Percentiles rank a stretch among this genome's conserved stretches.
These are phyloP conservation scores for Cyamopsis tetragonoloba DNA, from an alignment of 306 rosid genomes.

Conservation along the genomic window DNA sequence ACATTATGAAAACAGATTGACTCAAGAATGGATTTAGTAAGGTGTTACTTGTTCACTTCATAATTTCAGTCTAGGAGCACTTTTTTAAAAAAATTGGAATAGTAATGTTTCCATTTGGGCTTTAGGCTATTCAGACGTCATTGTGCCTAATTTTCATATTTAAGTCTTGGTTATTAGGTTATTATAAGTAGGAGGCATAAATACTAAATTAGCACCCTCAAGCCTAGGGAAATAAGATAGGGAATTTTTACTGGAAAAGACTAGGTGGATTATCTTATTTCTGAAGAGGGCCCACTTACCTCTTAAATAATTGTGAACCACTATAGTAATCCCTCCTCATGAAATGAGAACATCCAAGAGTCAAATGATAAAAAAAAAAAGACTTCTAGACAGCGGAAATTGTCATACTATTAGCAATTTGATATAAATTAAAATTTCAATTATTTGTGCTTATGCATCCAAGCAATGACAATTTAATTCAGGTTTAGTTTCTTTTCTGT, in stretches of 20 bases:
- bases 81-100: not conserved
- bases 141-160: not conserved
- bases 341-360: not conserved
- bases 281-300: too few relatives aligned
- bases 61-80: not conserved
- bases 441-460: not conserved
- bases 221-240: not conserved
- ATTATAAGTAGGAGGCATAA: not conserved
- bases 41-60: not conserved
- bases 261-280: not conserved
- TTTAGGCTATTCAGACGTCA: not conserved
- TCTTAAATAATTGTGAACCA: not conserved
- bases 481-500: not conserved
- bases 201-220: not conserved
- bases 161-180: conserved; percentile 3
- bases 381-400: not conserved
- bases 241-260: not conserved
- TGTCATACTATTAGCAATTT: not conserved
- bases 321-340: not conserved
- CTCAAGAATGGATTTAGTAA: not conserved
- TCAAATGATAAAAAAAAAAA: not conserved
- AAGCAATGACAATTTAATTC: not conserved
- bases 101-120: not conserved
- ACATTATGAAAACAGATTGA: not conserved
- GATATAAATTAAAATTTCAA: not conserved